A percentile compares a stretch with the other conserved stretches of the same genome.
Evolutionary conservation across 2,329 filamentous ascomycete genomes (phyloP).

Genomic region (Aspergillus quadricinctus): DNA sequence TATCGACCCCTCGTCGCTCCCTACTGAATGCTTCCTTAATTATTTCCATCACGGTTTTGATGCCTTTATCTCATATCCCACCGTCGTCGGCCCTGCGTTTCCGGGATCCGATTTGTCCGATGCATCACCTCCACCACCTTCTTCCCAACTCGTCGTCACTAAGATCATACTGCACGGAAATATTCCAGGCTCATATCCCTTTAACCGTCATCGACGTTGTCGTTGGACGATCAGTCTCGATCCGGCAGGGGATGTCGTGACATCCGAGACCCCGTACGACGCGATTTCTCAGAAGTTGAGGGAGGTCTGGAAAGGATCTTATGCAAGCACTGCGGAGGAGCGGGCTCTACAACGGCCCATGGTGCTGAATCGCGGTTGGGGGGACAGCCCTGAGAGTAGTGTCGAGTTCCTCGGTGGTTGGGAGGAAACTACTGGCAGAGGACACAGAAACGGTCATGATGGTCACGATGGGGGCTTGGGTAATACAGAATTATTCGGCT

Average conservation of each 20-base stretch:
- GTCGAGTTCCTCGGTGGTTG: constrained; percentile 80
- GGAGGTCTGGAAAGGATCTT: constrained; percentile 64
- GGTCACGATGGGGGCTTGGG: constrained; percentile 53
- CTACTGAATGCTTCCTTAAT: constrained; percentile 76
- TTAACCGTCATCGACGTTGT: constrained; percentile 87
- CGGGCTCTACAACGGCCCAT: constrained; percentile 58
- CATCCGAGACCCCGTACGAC: constrained; percentile 75
- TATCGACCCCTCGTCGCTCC: constrained; percentile 53
- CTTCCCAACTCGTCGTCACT: constrained; percentile 72
- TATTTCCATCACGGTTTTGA: constrained; percentile 97
- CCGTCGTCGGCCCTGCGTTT: constrained; percentile 59
- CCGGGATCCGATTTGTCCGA: constrained; percentile 45
- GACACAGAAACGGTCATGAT: constrained; percentile 39
- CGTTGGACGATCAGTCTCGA: constrained; percentile 70
- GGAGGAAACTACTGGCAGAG: constrained; percentile 64
- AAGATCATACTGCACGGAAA: constrained; percentile 95
- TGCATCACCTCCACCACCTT: constrained; percentile 23
- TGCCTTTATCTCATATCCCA: constrained; percentile 77
- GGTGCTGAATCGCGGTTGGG: constrained; percentile 88
- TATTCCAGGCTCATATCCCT: constrained; percentile 90
- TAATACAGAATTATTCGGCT: constrained; percentile 84
- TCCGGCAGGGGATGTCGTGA: constrained; percentile 46
- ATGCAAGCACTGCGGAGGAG: constrained; percentile 54
- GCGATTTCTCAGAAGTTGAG: constrained; percentile 66
- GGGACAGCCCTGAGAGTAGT: constrained; percentile 84